A percentile compares a stretch with the other conserved stretches of the same genome.
Evolutionary conservation across 192 early-diverging fungal species (phyloP).

Genomic region (Coemansia sp.): DNA sequence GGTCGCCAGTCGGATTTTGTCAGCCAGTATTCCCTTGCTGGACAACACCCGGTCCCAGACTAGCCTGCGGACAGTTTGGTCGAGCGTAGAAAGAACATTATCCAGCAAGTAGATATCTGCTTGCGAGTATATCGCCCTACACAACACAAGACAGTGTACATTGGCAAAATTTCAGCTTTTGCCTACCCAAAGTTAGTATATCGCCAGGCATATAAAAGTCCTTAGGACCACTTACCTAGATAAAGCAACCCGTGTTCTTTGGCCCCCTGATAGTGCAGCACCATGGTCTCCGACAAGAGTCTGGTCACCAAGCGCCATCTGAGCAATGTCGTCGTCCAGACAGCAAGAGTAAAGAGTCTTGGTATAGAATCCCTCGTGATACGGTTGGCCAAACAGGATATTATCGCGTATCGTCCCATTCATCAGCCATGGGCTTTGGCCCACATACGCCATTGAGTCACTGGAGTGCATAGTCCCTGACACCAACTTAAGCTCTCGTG

Average conservation of each 20-base stretch:
- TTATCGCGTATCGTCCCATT: constrained; percentile 74
- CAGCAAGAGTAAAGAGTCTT: constrained; percentile 62
- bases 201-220: neutral
- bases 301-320: constrained; percentile 61
- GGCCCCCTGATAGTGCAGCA: constrained; percentile 46
- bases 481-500: constrained; percentile 66
- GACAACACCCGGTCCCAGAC: constrained; percentile 68
- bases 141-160: constrained; percentile 59
- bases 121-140: constrained; percentile 71
- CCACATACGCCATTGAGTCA: constrained; percentile 35
- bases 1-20: constrained; percentile 54
- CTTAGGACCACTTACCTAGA: constrained; percentile 44
- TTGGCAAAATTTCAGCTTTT: neutral
- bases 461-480: constrained; percentile 2
- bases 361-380: constrained; percentile 58
- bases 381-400: constrained; percentile 66
- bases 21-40: constrained; percentile 17
- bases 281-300: constrained; percentile 58
- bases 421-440: constrained; percentile 63
- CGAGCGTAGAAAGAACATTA: constrained; percentile 80
- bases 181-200: neutral
- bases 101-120: constrained; percentile 80
- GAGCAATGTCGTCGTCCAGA: constrained; percentile 61
- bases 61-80: constrained; percentile 61
- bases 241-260: constrained; percentile 63